phyloP scores from a whole-genome alignment of 768 basidiomycete species.

The Xerocomellus amylosporus region DNA sequence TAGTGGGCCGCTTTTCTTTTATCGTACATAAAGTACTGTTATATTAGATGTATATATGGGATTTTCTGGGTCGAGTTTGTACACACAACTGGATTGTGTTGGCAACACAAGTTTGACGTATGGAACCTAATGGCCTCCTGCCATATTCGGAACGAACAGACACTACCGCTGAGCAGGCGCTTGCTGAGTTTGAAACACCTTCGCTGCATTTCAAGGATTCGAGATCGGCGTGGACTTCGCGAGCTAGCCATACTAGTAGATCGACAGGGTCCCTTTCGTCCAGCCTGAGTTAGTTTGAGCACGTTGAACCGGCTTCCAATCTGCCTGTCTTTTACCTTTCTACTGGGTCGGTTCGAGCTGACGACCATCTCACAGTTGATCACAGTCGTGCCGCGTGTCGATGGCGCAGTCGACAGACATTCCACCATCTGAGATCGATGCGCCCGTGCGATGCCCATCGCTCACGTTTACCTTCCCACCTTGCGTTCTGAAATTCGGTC shows the following conservation, averaged over 20 bases:
- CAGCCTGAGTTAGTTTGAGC: no score
- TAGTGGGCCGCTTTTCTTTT: not conserved
- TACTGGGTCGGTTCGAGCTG: not conserved
- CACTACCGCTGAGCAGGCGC: not conserved
- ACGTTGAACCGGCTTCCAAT: not conserved
- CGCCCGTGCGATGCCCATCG: conserved; percentile 4
- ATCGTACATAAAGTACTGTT: not conserved
- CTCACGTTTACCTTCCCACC: conserved; percentile 19
- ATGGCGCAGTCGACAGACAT: conserved; percentile 8
- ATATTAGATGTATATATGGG: not conserved
- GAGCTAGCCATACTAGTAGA: not conserved
- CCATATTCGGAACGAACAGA: not conserved
- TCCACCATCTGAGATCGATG: not conserved
- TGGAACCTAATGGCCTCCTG: no score
- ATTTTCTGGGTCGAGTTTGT: not conserved
- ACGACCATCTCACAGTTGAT: not conserved
- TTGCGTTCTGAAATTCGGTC: conserved; percentile 19
- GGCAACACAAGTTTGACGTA: not conserved
- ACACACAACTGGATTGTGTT: conserved; percentile 2
- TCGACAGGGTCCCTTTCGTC: not conserved
- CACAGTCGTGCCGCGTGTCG: not conserved
- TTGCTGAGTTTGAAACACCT: conserved; percentile 17
- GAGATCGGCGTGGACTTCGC: conserved; percentile 10
- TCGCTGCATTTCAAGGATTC: not conserved
- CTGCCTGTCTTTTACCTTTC: not conserved